Percentiles rank a stretch among this genome's conserved stretches.
These are phyloP conservation scores for Dendrostoma leiphaemia DNA, from an alignment of 2,329 filamentous ascomycete genomes.

Conservation along the genomic window DNA sequence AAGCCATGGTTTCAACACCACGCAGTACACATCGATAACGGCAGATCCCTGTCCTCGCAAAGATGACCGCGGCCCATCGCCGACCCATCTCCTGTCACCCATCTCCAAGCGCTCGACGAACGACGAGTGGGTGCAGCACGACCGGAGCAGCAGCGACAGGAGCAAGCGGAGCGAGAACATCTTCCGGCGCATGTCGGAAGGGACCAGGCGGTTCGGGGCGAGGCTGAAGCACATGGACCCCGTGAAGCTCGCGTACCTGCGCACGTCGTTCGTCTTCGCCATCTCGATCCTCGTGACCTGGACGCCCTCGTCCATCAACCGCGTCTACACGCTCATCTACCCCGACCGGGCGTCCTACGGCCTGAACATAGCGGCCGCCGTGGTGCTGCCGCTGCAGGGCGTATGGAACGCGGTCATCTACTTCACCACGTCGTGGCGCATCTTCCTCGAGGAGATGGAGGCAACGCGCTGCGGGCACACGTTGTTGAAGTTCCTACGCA, in stretches of 20 bases:
- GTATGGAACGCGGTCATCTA: slow-evolving; percentile 81
- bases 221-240: slow-evolving; percentile 48
- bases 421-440: slow-evolving; percentile 58
- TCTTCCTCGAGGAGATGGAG: slow-evolving; percentile 28
- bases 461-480: background rate
- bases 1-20: slow-evolving; percentile 12
- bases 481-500: background rate
- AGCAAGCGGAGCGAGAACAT: slow-evolving; percentile 11
- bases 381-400: slow-evolving; percentile 75
- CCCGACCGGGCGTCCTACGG: slow-evolving; percentile 55
- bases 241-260: slow-evolving; percentile 59
- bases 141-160: background rate
- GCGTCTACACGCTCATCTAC: slow-evolving; percentile 65
- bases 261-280: slow-evolving; percentile 60
- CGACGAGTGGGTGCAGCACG: background rate
- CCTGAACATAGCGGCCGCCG: slow-evolving; percentile 66
- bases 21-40: slow-evolving; percentile 14
- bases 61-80: slow-evolving; percentile 7
- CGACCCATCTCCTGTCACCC: slow-evolving; percentile 1
- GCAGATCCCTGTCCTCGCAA: background rate
- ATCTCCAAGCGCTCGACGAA: slow-evolving; percentile 1
- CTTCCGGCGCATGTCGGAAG: slow-evolving; percentile 15
- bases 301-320: slow-evolving; percentile 70
- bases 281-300: slow-evolving; percentile 61
- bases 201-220: slow-evolving; percentile 22